A percentile compares a stretch with the other conserved stretches of the same genome.
Evolutionary conservation across 441 rosid genomes (phyloP).

Genomic region (Jatropha podagrica): DNA sequence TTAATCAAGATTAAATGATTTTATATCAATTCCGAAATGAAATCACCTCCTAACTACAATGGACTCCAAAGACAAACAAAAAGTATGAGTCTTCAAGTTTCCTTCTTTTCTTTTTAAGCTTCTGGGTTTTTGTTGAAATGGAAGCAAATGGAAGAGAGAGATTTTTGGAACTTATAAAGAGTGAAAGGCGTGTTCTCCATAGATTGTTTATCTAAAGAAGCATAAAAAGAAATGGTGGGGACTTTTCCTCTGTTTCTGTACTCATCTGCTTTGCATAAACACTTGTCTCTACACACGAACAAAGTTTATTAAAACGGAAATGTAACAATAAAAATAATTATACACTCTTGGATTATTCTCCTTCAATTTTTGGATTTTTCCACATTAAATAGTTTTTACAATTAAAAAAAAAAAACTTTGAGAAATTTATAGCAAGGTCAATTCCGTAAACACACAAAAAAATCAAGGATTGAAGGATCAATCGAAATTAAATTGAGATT

Average conservation of each 20-base stretch:
- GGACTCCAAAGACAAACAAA: constrained; percentile 6
- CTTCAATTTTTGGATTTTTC: too few species aligned
- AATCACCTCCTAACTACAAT: constrained; percentile 26
- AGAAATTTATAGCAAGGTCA: too few species aligned
- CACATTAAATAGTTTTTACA: too few species aligned
- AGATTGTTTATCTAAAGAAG: constrained; percentile 39
- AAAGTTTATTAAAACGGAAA: constrained; percentile 23
- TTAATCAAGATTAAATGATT: constrained; percentile 7
- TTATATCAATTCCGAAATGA: neutral
- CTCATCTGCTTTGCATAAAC: neutral
- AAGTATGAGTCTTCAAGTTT: neutral
- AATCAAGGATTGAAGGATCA: too few species aligned
- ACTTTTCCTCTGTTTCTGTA: neutral
- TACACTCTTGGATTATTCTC: too few species aligned
- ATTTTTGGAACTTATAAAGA: constrained; percentile 1
- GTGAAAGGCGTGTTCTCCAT: constrained; percentile 32
- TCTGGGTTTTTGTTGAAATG: constrained; percentile 3
- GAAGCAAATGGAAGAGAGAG: neutral
- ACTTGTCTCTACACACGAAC: constrained; percentile 1
- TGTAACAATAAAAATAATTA: neutral
- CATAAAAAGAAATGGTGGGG: constrained; percentile 1
- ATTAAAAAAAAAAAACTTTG: too few species aligned
- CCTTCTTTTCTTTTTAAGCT: neutral
- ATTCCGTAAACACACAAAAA: too few species aligned
- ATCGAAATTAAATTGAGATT: too few species aligned